A percentile compares a stretch with the other conserved stretches of the same genome.
Evolutionary conservation across 257 asterid genomes (phyloP).

Genomic region (Ocimum tenuiflorum): DNA sequence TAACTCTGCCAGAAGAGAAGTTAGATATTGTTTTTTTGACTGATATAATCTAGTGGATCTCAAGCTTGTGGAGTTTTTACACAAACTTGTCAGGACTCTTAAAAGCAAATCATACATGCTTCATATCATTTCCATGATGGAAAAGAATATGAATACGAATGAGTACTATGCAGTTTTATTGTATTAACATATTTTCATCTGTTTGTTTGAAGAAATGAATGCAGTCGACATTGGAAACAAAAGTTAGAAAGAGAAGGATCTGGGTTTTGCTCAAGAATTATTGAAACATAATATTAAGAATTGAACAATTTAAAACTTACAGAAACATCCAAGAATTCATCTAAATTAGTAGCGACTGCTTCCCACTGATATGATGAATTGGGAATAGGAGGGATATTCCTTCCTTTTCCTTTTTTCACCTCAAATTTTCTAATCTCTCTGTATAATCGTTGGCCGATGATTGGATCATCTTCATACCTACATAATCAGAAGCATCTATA

Average conservation of each 20-base stretch:
- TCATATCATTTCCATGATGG: neutral
- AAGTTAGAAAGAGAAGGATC: neutral
- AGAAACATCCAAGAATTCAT: conserved; percentile 78
- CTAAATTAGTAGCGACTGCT: conserved; percentile 85
- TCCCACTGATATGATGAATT: conserved; percentile 89
- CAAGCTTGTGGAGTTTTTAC: neutral
- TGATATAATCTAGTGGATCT: neutral
- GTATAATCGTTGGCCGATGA: conserved; percentile 82
- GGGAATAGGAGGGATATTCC: conserved; percentile 59
- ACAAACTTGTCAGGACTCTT: neutral
- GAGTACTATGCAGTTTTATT: neutral
- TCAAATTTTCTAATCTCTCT: conserved; percentile 82
- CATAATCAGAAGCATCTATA: no score
- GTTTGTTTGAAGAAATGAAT: neutral
- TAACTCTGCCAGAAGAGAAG: neutral
- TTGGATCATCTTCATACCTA: conserved; percentile 92
- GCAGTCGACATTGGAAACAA: neutral
- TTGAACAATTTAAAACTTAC: conserved; percentile 40
- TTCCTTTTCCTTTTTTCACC: conserved; percentile 88
- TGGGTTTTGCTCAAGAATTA: neutral
- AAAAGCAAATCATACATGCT: neutral
- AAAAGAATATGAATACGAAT: neutral
- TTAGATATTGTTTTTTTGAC: neutral
- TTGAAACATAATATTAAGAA: conserved; percentile 6
- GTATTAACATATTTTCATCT: neutral